Evolutionary conservation across 495 filamentous ascomycete genomes (phyloP).

Genomic region (Usnea hakonensis): DNA sequence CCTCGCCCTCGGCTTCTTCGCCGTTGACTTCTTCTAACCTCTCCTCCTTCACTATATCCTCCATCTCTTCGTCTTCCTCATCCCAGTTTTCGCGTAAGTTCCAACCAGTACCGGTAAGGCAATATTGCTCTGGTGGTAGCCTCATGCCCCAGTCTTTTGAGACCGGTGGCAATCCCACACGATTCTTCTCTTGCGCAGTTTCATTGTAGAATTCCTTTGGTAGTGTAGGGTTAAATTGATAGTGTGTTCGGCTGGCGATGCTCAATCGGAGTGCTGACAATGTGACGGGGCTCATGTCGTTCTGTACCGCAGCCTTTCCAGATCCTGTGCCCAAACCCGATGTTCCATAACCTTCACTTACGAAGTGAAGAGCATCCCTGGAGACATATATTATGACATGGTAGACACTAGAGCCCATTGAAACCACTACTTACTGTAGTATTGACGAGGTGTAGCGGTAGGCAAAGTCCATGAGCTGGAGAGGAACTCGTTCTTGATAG

Average conservation of each 20-base stretch:
- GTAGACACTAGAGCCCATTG: neutral
- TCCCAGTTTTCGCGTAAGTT: constrained; percentile 72
- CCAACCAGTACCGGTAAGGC: constrained; percentile 80
- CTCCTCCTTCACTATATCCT: constrained; percentile 27
- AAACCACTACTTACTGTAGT: constrained; percentile 41
- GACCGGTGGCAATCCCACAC: constrained; percentile 67
- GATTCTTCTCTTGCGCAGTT: constrained; percentile 74
- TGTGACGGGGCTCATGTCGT: constrained; percentile 42
- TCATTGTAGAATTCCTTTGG: constrained; percentile 85
- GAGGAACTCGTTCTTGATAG: constrained; percentile 89
- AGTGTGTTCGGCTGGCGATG: constrained; percentile 54
- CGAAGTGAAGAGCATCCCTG: constrained; percentile 41
- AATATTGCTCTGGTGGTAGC: constrained; percentile 85
- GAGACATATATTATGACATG: neutral
- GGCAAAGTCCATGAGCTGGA: constrained; percentile 93
- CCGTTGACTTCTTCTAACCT: constrained; percentile 28
- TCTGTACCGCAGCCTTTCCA: constrained; percentile 23
- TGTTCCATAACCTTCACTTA: constrained; percentile 43
- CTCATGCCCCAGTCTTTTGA: constrained; percentile 73
- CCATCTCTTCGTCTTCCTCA: constrained; percentile 44
- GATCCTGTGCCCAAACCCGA: constrained; percentile 15
- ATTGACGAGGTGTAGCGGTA: constrained; percentile 66
- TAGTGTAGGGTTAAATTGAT: constrained; percentile 56
- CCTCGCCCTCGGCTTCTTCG: constrained; percentile 24
- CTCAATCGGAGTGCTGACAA: constrained; percentile 54